Evolutionary conservation across 75 land plant species (phyloP).

Genomic region (Cunninghamia lanceolata): DNA sequence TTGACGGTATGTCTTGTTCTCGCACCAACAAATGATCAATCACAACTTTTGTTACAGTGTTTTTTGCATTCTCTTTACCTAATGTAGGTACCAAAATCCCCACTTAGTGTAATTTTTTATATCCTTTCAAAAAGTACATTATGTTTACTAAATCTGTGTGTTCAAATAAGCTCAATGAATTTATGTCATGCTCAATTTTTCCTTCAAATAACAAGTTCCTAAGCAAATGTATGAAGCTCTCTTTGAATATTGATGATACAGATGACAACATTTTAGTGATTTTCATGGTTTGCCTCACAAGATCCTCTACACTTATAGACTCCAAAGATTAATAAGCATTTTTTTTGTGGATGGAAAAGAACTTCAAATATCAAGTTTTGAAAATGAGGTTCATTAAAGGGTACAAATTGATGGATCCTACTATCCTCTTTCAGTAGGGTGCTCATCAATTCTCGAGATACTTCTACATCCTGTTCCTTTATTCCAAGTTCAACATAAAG

Average conservation of each 20-base stretch:
- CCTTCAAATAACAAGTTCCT: constrained; percentile 13
- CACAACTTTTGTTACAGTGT: constrained; percentile 22
- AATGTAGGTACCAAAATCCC: constrained; percentile 27
- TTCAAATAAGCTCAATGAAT: not conserved
- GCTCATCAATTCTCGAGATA: not conserved
- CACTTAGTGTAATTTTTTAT: constrained; percentile 26
- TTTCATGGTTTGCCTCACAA: constrained; percentile 24
- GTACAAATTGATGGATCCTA: constrained; percentile 10
- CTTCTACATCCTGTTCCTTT: constrained; percentile 8
- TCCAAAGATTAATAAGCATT: constrained; percentile 16
- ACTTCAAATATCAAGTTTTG: constrained; percentile 19
- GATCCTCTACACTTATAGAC: constrained; percentile 18
- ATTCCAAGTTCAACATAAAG: constrained; percentile 17
- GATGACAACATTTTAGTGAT: constrained; percentile 17
- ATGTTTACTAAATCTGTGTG: constrained; percentile 12
- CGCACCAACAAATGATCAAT: constrained; percentile 34
- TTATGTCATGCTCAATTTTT: constrained; percentile 12
- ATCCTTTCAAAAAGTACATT: constrained; percentile 36
- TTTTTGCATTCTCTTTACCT: constrained; percentile 22
- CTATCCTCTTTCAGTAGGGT: not conserved
- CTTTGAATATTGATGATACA: constrained; percentile 13
- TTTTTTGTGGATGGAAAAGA: constrained; percentile 26
- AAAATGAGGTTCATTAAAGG: constrained; percentile 15
- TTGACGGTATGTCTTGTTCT: constrained; percentile 37
- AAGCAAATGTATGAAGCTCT: constrained; percentile 19